Evolutionary conservation across 169 alveolate species (phyloP).

Genomic region (Plasmodium blacklocki): DNA sequence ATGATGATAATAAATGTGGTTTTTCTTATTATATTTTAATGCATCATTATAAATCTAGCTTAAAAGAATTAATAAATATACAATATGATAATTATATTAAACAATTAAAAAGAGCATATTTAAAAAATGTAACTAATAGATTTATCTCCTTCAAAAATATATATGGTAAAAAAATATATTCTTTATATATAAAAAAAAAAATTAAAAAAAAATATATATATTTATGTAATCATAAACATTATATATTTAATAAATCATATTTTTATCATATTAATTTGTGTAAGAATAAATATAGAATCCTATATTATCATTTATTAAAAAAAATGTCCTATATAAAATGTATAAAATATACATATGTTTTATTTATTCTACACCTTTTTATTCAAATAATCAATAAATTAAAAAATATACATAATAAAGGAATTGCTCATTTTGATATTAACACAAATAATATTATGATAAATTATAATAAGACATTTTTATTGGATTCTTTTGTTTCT

Average conservation of each 20-base stretch:
- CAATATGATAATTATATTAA: conserved; percentile 24
- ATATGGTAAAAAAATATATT: conserved; percentile 10
- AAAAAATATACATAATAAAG: conserved; percentile 30
- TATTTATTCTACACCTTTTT: conserved; percentile 31
- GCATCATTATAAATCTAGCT: conserved; percentile 32
- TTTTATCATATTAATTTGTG: background rate
- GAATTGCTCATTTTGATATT: conserved; percentile 68
- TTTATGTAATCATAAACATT: too few species aligned
- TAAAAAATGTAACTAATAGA: background rate
- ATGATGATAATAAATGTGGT: conserved; percentile 4
- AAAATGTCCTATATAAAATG: conserved; percentile 6
- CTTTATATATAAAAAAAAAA: conserved; percentile 16
- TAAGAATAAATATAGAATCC: background rate
- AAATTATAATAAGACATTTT: conserved; percentile 6
- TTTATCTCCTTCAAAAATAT: conserved; percentile 3
- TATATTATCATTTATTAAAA: conserved; percentile 16
- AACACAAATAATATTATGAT: conserved; percentile 47
- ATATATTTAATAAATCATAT: background rate
- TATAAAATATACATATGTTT: conserved; percentile 7
- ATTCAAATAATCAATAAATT: conserved; percentile 29
- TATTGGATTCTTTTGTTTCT: background rate
- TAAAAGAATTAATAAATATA: conserved; percentile 20
- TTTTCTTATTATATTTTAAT: conserved; percentile 45
- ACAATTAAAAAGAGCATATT: conserved; percentile 3
- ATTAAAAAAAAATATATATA: background rate